These are phyloP conservation scores for Triticum monococcum DNA, from an alignment of 176 grass and related monocot species.

Conservation along the genomic window DNA sequence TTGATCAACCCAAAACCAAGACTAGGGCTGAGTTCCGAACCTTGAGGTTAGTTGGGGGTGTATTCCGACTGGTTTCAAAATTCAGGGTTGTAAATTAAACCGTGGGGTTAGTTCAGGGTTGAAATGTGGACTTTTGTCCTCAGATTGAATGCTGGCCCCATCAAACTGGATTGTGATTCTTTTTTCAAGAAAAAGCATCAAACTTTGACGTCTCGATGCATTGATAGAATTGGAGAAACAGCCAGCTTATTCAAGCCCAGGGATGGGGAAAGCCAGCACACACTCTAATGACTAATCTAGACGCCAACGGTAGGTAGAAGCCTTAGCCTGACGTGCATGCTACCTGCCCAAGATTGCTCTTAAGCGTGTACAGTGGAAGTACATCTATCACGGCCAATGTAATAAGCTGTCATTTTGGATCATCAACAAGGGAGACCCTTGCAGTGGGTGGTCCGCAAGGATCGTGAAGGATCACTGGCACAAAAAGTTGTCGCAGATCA, in stretches of 20 bases:
- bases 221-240: neutral
- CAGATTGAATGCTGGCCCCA: constrained; percentile 5
- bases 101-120: too few relatives aligned
- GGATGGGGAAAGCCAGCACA: neutral
- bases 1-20: too few relatives aligned
- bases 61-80: too few relatives aligned
- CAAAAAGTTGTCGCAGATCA: neutral
- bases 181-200: neutral
- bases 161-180: neutral
- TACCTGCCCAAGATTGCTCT: neutral
- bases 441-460: neutral
- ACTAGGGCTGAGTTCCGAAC: too few relatives aligned
- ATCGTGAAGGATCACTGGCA: neutral
- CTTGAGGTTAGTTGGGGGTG: too few relatives aligned
- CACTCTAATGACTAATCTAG: neutral
- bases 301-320: neutral
- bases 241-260: too few relatives aligned
- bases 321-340: neutral
- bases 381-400: neutral
- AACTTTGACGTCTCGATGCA: neutral
- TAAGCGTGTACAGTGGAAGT: neutral
- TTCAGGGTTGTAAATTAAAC: too few relatives aligned
- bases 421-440: neutral
- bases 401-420: neutral
- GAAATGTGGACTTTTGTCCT: neutral